Evolutionary conservation across 1,139 yeast genomes (phyloP), one percentile per base, ranked within the genome.

Genomic region (Eremothecium gossypii): DNA sequence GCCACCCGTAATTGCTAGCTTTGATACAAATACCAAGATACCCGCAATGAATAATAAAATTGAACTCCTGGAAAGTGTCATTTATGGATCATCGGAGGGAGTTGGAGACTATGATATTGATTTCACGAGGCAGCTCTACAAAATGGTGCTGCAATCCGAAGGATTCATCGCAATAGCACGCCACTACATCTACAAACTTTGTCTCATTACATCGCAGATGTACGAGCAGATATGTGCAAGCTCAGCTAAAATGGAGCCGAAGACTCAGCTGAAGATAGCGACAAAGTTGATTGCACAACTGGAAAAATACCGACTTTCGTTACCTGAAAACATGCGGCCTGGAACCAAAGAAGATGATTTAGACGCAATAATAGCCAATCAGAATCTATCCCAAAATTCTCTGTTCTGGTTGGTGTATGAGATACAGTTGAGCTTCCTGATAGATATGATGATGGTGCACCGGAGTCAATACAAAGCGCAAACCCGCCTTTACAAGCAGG

Each of bases 1-100:
- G 28, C 50, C 50, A 7, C 40, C 45, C 11, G 42, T 46, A 39
- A 44, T 47, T 27, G 42, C 48, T 30, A 36, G 44, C 10, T 47
- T 44, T 30, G 48, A 45, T 14, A 42, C 47, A 9, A 47, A 48
- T 10, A 38, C 46, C 4, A 31, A 37, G 12, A 41, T 47, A 30
- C 37, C 43, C 8, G n/a, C n/a, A 17, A 9, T 7, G 23, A 26
- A 38, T 27, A 42, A 39, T 8, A 28, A 27, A n/a, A n/a, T 42
- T 8, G 42, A 39, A 12, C 40, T 42, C 9, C 30, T 42, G 7
- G 36, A 32, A 11, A 34, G 28, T 8, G 42, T 40, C 4, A 27
- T 29, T n/a, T 12, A 36, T 11, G 40, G 37, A 7, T 27, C 42
- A 4, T 31, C 42, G 2, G 13, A 38, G 14, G 11, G 27, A 8